Evolutionary conservation across 202 grass and related monocot genomes (phyloP).

Genomic region (Dendrocalamus latiflorus): DNA sequence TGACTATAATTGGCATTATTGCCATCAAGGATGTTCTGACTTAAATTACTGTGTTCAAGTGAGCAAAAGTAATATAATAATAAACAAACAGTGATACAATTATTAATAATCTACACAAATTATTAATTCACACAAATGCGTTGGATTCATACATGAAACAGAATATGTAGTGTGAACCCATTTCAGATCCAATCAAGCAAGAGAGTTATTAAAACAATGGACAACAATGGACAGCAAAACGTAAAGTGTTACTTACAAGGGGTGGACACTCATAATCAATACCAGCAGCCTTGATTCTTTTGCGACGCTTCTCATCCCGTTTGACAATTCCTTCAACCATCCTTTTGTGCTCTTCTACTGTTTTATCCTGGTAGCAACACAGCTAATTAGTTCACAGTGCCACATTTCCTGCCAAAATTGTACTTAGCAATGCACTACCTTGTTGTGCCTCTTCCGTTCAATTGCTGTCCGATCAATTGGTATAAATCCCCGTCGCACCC

Average conservation of each 20-base stretch:
- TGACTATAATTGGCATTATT: background rate
- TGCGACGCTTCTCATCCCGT: constrained; percentile 67
- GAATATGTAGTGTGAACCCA: too few species aligned
- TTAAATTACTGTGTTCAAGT: background rate
- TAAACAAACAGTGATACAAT: background rate
- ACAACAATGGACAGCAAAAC: too few species aligned
- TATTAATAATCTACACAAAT: background rate
- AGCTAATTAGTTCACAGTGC: constrained; percentile 5
- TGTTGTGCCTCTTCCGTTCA: constrained; percentile 58
- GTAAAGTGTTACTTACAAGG: constrained; percentile 60
- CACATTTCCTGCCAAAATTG: background rate
- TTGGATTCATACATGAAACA: too few species aligned
- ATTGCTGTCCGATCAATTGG: too few species aligned
- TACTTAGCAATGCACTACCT: constrained; percentile 48
- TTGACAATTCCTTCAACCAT: constrained; percentile 75
- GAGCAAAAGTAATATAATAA: background rate
- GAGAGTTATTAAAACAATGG: constrained; percentile 15
- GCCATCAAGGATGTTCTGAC: background rate
- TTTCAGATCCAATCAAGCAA: background rate
- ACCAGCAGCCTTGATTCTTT: constrained; percentile 75
- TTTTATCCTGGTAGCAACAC: constrained; percentile 64
- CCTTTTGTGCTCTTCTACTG: constrained; percentile 63
- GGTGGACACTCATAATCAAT: constrained; percentile 82
- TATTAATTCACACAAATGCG: background rate
- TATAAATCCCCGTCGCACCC: too few species aligned